Conservation (phyloP, 2,329 filamentous ascomycete species). For the Aspergillus sergii region DNA sequence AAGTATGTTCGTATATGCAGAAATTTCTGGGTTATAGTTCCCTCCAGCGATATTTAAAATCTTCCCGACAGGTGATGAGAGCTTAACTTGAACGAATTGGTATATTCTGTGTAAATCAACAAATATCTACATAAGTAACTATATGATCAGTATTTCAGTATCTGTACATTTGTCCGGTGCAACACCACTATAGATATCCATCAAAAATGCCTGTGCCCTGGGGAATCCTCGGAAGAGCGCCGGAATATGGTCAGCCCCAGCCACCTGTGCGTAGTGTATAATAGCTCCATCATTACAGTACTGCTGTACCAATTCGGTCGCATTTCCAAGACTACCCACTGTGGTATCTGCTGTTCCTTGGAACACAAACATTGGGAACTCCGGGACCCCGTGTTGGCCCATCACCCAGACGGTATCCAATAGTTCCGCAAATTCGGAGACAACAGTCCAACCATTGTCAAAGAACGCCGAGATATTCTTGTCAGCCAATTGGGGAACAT, state of each 20-base stretch:
- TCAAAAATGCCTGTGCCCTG: neutral
- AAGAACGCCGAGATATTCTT: neutral
- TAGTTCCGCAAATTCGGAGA: neutral
- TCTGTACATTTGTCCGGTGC: neutral
- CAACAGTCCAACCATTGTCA: neutral
- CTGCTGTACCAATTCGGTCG: neutral
- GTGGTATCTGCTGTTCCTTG: conserved; percentile 1
- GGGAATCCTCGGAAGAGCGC: neutral
- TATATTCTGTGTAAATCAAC: too few relatives aligned
- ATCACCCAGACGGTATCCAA: neutral
- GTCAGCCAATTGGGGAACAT: neutral
- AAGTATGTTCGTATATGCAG: neutral
- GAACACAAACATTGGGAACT: conserved; percentile 6
- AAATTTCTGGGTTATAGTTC: too few relatives aligned
- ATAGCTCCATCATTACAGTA: neutral
- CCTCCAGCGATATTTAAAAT: too few relatives aligned
- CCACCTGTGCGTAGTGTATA: neutral
- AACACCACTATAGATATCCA: neutral
- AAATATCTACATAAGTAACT: neutral
- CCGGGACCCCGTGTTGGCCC: neutral
- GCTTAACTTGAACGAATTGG: too few relatives aligned
- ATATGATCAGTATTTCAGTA: neutral
- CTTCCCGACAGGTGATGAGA: too few relatives aligned
- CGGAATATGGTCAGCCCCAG: neutral
- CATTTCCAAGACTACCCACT: neutral